Evolutionary conservation across 768 basidiomycete genomes (phyloP), one percentile per base, ranked within the genome.

Genomic region (Agrocybe chaxingu): DNA sequence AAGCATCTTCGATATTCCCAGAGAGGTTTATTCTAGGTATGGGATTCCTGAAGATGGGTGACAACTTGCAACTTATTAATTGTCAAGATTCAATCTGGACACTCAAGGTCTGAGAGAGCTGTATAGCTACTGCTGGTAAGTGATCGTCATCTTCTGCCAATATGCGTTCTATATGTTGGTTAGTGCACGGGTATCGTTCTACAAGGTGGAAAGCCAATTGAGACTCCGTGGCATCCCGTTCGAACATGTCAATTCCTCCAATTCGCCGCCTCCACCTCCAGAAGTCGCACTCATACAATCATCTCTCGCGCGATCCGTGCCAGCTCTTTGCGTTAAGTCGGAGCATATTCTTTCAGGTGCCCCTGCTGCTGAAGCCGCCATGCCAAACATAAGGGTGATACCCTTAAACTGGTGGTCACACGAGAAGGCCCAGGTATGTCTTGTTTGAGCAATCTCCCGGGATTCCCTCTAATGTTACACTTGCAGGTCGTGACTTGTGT

Each of bases 321-420:
- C 93, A 0, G 87, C 84, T 1, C 74, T 96, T 2, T 89, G 87
- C 52, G 91, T 96, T 8, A 81, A 87, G 58, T 89, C 92, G 0
- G 75, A 81, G 12, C 82, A 92, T 58, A 87, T 95, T 41, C 73
- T 93, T 16, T 85, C 85, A 0, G 89, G 89, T 6, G 88, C 85
- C 2, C 87, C 89, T 3, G 92, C 92, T 3, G 89, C 86, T 16
- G 92, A 95, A 62, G 92, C 92, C 3, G 92, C 92, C 4, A 91
- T 93, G 89, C 85, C 91, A 6, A 92, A 91, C 61, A 92, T 95
- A 45, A 85, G 87, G 35, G 87, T 95, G 44, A 87, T 92, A 55
- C 89, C 92, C 7, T 73, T 92, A 11, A 86, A 92, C 54, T 95
- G 93, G 93, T 95, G 93, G 93, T 87, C 85, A 3, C 82, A 87